Evolutionary conservation across 2,329 filamentous ascomycete species (phyloP).

Genomic region (Pezicula carpinea): DNA sequence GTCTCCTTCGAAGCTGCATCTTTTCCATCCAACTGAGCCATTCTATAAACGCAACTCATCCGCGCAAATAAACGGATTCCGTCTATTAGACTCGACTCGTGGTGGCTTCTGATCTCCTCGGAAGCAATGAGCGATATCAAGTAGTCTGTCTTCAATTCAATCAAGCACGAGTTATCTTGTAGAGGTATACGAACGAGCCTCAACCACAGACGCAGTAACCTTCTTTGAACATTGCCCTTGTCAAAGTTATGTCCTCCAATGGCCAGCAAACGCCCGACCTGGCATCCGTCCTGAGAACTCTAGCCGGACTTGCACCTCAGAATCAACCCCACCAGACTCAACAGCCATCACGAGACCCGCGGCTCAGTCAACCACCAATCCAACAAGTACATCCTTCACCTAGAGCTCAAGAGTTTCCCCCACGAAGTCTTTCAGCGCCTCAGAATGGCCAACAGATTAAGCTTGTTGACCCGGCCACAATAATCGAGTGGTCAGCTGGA

Average conservation of each 20-base stretch:
- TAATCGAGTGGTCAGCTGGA: conserved; percentile 46
- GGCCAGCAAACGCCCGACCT: conserved; percentile 23
- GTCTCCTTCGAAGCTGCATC: not conserved
- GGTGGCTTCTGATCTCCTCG: too few relatives aligned
- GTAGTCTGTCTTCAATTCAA: too few relatives aligned
- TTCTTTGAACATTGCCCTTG: not conserved
- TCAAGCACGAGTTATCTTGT: too few relatives aligned
- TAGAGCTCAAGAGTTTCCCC: conserved; percentile 6
- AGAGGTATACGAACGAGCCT: not conserved
- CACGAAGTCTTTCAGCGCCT: conserved; percentile 14
- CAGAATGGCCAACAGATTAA: conserved; percentile 9
- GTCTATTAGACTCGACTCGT: not conserved
- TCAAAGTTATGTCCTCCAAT: conserved; percentile 19
- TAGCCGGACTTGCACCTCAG: conserved; percentile 24
- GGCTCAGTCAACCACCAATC: not conserved
- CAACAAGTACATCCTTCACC: conserved; percentile 3
- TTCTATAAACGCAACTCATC: not conserved
- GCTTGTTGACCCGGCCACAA: conserved; percentile 37
- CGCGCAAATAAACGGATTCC: not conserved
- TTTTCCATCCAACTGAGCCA: not conserved
- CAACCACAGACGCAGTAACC: not conserved
- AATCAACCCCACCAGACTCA: conserved; percentile 8
- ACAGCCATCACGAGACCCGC: not conserved
- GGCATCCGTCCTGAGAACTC: conserved; percentile 26
- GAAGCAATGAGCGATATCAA: too few relatives aligned